Base-by-base conservation (phyloP, 352 stramenopile species). In the Phytophthora boehmeriae region DNA sequence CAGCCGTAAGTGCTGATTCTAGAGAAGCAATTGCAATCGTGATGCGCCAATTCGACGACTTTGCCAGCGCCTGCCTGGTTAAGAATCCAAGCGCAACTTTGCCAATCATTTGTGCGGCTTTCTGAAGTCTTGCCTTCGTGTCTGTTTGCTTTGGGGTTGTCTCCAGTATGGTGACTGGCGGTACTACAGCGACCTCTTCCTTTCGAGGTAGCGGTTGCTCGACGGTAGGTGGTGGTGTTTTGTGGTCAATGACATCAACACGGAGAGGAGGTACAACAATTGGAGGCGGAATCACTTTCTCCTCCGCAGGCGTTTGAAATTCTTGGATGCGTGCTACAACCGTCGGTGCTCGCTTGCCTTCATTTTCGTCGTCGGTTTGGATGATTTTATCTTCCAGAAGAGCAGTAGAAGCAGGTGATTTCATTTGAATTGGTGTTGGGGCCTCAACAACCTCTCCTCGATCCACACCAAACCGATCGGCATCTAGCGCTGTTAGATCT, bases 401-500 rank as follows among this genome's bases (percentile, higher is more conserved):
- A 9, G 27, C n/a, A 17, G 32, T 10, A 17, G 34, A 10, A 9
- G 39, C 8, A 13, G 45, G 25, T 30, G 25, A 28, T 10, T 51
- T 49, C 6, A 22, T 2, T 10, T 50, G 34, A 8, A 36, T 11
- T 11, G 25, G 39, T 14, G 30, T 43, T 17, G 32, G 45, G 19
- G 16, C 42, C 10, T 68, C 47, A 8, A 30, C 25, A 1, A 63
- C 39, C 30, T 73, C 59, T 2, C 83, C 77, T 13, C 42, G 45
- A 55, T 94, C 81, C 22, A 85, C 50, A 14, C 82, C 86, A 63
- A 89, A 95, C 13, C 76, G 81, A 25, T 83, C 58, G 4, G 71
- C 80, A 39, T 92, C 86, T 14, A 93, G 42, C 10, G 77, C 72
- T 14, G 77, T 73, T 70, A 95, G 78, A 19, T 83, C 76, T 51